Conservation (phyloP, 2,329 filamentous ascomycete species). For the Annulohypoxylon truncatum region DNA sequence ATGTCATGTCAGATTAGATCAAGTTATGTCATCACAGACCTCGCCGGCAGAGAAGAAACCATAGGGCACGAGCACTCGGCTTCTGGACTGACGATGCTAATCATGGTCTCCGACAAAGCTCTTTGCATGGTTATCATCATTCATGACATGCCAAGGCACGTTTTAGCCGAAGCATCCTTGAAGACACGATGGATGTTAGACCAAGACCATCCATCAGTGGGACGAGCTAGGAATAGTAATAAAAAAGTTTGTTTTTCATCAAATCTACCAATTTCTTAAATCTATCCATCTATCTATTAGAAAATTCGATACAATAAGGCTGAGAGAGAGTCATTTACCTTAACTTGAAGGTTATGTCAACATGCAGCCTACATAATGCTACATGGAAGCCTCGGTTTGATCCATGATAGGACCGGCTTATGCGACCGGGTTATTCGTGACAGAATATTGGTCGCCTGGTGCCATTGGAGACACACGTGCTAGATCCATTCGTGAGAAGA, state of each 20-base stretch:
- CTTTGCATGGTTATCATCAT: constrained; percentile 51
- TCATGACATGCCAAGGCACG: constrained; percentile 42
- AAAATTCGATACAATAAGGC: constrained; percentile 21
- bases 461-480: constrained; percentile 31
- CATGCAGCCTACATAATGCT: constrained; percentile 32
- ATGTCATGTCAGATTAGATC: constrained; percentile 71
- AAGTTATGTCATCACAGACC: constrained; percentile 66
- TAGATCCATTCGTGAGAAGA: constrained; percentile 27
- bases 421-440: constrained; percentile 35
- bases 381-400: constrained; percentile 22
- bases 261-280: background rate
- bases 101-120: constrained; percentile 55
- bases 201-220: background rate
- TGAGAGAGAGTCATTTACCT: constrained; percentile 23
- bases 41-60: constrained; percentile 58
- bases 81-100: constrained; percentile 54
- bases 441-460: constrained; percentile 18
- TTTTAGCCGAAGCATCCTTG: constrained; percentile 7
- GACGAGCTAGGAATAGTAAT: background rate
- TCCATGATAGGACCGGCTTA: constrained; percentile 31
- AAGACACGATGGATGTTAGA: background rate
- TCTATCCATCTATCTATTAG: background rate
- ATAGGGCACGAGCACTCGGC: constrained; percentile 59
- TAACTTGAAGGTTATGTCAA: constrained; percentile 11
- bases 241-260: background rate